A percentile compares a stretch with the other conserved stretches of the same genome.
Evolutionary conservation across 208 protist genomes (phyloP).

Genomic region (Angomonas deanei): DNA sequence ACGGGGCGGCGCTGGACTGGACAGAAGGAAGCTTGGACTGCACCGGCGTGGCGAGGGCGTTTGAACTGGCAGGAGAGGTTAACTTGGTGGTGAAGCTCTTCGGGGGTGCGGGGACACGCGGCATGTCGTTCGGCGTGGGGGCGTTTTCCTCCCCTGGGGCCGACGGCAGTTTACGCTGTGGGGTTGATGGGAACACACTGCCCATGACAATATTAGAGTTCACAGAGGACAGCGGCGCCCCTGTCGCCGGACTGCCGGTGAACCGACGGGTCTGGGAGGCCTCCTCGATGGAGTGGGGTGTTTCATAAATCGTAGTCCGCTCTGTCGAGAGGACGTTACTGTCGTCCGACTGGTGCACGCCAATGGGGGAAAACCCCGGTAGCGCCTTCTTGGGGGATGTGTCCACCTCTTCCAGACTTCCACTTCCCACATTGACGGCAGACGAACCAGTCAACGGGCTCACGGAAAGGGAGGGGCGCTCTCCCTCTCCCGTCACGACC

Average conservation of each 20-base stretch:
- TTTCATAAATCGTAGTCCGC: not conserved
- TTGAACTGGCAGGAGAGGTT: not conserved
- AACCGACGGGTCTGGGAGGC: not conserved
- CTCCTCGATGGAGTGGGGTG: not conserved
- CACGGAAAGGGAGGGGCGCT: too few species aligned
- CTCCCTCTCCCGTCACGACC: too few species aligned
- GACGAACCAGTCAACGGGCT: too few species aligned
- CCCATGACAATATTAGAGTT: not conserved
- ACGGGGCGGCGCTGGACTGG: not conserved
- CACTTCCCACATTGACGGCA: too few species aligned
- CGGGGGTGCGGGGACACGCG: not conserved
- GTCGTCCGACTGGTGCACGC: not conserved
- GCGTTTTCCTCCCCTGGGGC: not conserved
- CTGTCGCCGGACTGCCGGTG: not conserved
- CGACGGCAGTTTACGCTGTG: not conserved
- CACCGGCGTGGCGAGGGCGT: not conserved
- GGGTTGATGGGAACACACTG: not conserved
- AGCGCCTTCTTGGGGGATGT: not conserved
- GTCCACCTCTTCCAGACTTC: not conserved
- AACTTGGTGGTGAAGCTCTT: not conserved
- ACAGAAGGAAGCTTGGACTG: not conserved
- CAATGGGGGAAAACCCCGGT: not conserved
- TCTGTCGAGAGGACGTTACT: not conserved
- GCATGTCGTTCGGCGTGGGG: not conserved
- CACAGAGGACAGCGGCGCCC: constrained; percentile 1